phyloP scores from a whole-genome alignment of 805 yeast genomes.

The Saccharomyces paradoxus region DNA sequence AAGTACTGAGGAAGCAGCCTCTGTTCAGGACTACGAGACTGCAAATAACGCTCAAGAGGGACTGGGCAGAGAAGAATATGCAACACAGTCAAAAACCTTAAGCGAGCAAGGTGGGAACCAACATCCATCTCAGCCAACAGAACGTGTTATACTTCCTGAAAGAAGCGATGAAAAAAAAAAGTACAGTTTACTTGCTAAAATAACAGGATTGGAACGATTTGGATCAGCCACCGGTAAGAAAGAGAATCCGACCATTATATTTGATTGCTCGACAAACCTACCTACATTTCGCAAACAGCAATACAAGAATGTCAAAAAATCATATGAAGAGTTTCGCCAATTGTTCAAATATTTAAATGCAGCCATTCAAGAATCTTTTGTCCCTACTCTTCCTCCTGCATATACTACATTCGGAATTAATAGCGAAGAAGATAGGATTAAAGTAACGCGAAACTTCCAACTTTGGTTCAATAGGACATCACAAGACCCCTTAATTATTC shows the following conservation, averaged over 20 bases:
- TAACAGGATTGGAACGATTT: conserved; percentile 62
- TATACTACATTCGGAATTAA: conserved; percentile 74
- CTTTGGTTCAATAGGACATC: conserved; percentile 77
- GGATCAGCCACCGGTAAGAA: conserved; percentile 44
- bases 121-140: not conserved
- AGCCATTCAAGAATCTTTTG: conserved; percentile 85
- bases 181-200: conserved; percentile 43
- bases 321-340: conserved; percentile 66
- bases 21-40: conserved; percentile 1
- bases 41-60: not conserved
- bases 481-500: conserved; percentile 65
- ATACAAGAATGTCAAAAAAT: conserved; percentile 70
- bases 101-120: not conserved
- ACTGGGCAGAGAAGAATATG: conserved; percentile 1
- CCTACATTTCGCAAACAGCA: conserved; percentile 65
- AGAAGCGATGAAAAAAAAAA: conserved; percentile 7
- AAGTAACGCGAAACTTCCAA: conserved; percentile 55
- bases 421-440: conserved; percentile 67
- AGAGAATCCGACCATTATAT: conserved; percentile 72
- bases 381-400: conserved; percentile 77
- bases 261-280: conserved; percentile 60
- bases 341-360: conserved; percentile 71
- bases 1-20: not conserved
- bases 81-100: conserved; percentile 5
- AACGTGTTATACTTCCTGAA: not conserved